Base-by-base conservation (phyloP, 2,329 filamentous ascomycete genomes). In the Leptographium wingfieldii region DNA sequence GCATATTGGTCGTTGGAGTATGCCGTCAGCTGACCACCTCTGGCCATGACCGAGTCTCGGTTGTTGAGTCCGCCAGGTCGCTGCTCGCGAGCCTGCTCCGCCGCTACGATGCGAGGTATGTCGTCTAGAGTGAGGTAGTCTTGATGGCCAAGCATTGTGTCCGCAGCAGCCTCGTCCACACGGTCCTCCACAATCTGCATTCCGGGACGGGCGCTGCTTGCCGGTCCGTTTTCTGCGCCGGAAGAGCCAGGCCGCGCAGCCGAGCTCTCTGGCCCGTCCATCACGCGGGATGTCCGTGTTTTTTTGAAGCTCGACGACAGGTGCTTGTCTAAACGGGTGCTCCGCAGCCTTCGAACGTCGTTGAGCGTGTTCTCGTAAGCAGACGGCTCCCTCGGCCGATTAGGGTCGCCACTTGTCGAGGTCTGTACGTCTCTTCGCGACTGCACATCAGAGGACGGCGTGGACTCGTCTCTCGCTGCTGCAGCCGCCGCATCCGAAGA, bases 291-390 rank as follows among this genome's bases (percentile, higher is more conserved):
- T 31, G 90, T 90, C 65, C 94, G 83, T 56, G 92, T 90, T 68
- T 92, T 94, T 70, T 89, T 88, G 71, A 92, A 91, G 57, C 91
- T 96, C 27, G 90, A 95, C 43, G 92, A 97, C 52, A 99, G 76
- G 68, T 95, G 90, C 69, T 95, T 92, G 69, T 99, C 92, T 69
- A 97, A 86, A 35, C 94, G 86, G 27, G 92, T 97, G 63, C 94
- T 97, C 65, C 92, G 85, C 61, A 99, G 75, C 63, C 94, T 83
- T 67, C 91, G 86, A 69, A 99, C 94, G 73, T 99, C 94, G 65
- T 94, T 95, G 66, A 99, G 85, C 55, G 92, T 96, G 74, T 92
- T 95, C 75, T 97, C 92, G 70, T 97, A 94, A 33, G 88, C 90
- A 57, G 88, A 90, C 86, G 53, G 64, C 66, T 46, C 82, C 82